Percentiles rank a stretch among this genome's conserved stretches.
Conservation (phyloP, 805 yeast species). For the Nakazawaea ambrosiae region DNA sequence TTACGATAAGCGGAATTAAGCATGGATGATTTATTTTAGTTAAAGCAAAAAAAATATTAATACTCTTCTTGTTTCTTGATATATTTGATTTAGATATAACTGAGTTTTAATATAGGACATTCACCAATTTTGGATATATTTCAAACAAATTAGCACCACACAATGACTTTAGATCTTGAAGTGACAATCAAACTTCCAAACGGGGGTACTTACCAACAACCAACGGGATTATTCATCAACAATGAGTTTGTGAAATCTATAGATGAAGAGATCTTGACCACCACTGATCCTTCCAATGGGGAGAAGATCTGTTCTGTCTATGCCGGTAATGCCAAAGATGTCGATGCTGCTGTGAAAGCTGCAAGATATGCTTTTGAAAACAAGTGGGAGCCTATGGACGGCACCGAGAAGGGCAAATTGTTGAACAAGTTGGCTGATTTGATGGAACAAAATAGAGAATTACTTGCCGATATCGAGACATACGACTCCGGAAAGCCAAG, state of each 20-base stretch:
- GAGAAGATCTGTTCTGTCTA: constrained; percentile 43
- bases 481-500: constrained; percentile 55
- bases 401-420: constrained; percentile 37
- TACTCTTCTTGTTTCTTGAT: too few relatives aligned
- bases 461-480: constrained; percentile 51
- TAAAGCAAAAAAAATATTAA: too few relatives aligned
- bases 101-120: too few relatives aligned
- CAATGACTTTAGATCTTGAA: constrained; percentile 10
- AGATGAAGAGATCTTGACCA: constrained; percentile 51
- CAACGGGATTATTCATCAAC: constrained; percentile 85
- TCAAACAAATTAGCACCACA: too few relatives aligned
- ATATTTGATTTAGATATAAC: too few relatives aligned
- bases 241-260: constrained; percentile 64
- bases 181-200: constrained; percentile 26
- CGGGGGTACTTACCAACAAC: constrained; percentile 46
- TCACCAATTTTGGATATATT: too few relatives aligned
- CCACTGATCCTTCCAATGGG: constrained; percentile 50
- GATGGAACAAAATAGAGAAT: constrained; percentile 39
- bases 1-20: too few relatives aligned
- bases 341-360: constrained; percentile 44
- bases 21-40: too few relatives aligned
- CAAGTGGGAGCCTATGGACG: constrained; percentile 41
- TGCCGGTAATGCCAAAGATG: constrained; percentile 43
- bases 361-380: constrained; percentile 43
- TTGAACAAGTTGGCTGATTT: constrained; percentile 43